Base-by-base conservation (phyloP, 1,284 basidiomycete species). In the Ceratobasidium papillatum region DNA sequence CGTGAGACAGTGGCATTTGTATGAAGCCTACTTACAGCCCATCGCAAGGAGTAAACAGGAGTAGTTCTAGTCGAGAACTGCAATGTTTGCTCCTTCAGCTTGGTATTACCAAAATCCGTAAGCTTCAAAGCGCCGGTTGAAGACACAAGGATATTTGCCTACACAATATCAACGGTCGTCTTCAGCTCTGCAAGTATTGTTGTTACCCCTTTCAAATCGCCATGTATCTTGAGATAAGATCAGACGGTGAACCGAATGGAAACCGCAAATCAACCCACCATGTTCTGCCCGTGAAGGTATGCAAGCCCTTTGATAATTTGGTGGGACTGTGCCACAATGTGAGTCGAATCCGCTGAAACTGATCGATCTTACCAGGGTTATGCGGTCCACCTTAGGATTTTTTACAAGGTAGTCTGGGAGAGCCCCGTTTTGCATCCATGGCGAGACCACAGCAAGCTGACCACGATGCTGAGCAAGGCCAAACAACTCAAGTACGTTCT, bases 361-460 rank as follows among this genome's bases (percentile, higher is more conserved):
- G 9, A 47, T 25, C 30, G 22, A 22, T n/a, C 54, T 34, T 30
- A 71, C 68, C 27, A 71, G 12, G 12, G 19, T 27, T 19, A 45
- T 19, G 3, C 68, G 68, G 34, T 71, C 54, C 2, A 59, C 56
- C 12, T 49, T 19, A 11, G 68, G 68, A 7, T 71, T 17, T n/a
- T 59, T 54, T 1, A 27, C 41, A 14, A 71, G 38, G 27, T 32
- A 61, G 5, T 45, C 36, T 1, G 36, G 22, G 14, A 71, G 43
- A 22, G 32, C 12, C 1, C 68, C 68, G 12, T 61, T 45, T 11
- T 30, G 11, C 36, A 61, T 47, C 68, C 54, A 71, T 11, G 68
- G 68, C 14, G 68, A 71, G 17, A 71, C 56, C 68, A 71, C 58
- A 19, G 68, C 68, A 5, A 71, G 36, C n/a, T 49, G 68, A 3